These are phyloP conservation scores for Arthrobotrys iridis DNA, from an alignment of 2,329 filamentous ascomycete species.

Conservation along the genomic window DNA sequence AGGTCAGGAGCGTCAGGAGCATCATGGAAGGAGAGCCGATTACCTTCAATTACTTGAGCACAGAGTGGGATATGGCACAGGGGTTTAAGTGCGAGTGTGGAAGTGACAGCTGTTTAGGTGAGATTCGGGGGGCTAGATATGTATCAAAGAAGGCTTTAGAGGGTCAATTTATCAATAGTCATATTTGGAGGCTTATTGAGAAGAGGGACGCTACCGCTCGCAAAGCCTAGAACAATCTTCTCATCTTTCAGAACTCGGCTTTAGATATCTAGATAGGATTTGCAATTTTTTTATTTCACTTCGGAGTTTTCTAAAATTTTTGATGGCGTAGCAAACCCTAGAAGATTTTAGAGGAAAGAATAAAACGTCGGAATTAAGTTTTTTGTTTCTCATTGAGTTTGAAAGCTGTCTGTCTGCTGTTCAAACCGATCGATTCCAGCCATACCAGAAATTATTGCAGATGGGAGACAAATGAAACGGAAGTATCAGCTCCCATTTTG, in stretches of 20 bases:
- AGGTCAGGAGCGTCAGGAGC: conserved; percentile 70
- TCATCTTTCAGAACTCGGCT: not conserved
- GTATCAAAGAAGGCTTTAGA: conserved; percentile 68
- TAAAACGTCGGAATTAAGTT: not conserved
- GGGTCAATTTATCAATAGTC: conserved; percentile 71
- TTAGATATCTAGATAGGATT: too few species aligned
- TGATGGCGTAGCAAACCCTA: not conserved
- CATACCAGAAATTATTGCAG: too few species aligned
- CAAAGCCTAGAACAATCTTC: not conserved
- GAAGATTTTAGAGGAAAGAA: not conserved
- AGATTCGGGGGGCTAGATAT: conserved; percentile 71
- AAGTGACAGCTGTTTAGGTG: conserved; percentile 69
- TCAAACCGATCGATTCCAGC: too few species aligned
- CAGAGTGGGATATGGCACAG: conserved; percentile 79
- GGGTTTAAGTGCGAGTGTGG: conserved; percentile 74
- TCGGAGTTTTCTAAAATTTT: too few species aligned
- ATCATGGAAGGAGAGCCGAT: conserved; percentile 69
- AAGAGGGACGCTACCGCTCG: conserved; percentile 59
- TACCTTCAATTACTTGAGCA: conserved; percentile 79
- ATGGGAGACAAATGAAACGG: too few species aligned
- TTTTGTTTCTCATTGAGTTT: not conserved
- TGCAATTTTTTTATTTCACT: too few species aligned
- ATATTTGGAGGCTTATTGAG: conserved; percentile 69
- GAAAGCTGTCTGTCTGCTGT: not conserved
- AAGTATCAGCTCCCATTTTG: too few species aligned